Evolutionary conservation across 208 protist species (phyloP), one percentile per base, ranked within the genome.

Genomic region (Endotrypanum monterogeii): DNA sequence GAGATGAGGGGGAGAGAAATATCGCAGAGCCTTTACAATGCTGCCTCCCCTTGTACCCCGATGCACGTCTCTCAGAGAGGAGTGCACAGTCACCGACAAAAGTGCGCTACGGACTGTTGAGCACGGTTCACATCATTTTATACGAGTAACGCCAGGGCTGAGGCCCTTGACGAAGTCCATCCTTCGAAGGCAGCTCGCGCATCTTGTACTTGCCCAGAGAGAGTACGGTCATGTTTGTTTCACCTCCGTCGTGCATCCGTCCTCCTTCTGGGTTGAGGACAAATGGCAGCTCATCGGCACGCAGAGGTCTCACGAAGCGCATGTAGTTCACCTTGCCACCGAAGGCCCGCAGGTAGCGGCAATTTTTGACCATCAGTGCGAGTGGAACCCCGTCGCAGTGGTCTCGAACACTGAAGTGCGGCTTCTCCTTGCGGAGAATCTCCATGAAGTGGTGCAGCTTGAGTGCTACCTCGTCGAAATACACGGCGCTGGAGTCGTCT

Each of bases 161-260:
- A n/a, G 92, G 92, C 0, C 92, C 92, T 58, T 91, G 82, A 8
- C 92, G 89, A 32, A 96, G 44, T 6, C 90, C 90, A 74, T 96
- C 92, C 60, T 89, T 85, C 50, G 92, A 85, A 23, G 89, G 74
- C 32, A 75, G 37, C 75, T 96, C 92, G 11, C 90, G 80, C 89
- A 96, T 94, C 72, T 94, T 96, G 76, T 96, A 96, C 81, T 85
- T 92, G 30, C 77, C 79, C 1, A 96, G 66, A 16, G 82, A 87
- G 0, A 92, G 68, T 3, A 84, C 58, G 1, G 57, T 46, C 35
- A 62, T 30, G 7, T 58, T n/a, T 6, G 0, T 23, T 28, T 65
- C 63, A 0, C 52, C 25, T 54, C 11, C 50, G 44, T 58, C 54
- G 54, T 14, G 32, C 48, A 9, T 11, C 16, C 35, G 32, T 63